Conservation (phyloP, 2,329 filamentous ascomycete genomes). For the Corinectria fuckeliana region DNA sequence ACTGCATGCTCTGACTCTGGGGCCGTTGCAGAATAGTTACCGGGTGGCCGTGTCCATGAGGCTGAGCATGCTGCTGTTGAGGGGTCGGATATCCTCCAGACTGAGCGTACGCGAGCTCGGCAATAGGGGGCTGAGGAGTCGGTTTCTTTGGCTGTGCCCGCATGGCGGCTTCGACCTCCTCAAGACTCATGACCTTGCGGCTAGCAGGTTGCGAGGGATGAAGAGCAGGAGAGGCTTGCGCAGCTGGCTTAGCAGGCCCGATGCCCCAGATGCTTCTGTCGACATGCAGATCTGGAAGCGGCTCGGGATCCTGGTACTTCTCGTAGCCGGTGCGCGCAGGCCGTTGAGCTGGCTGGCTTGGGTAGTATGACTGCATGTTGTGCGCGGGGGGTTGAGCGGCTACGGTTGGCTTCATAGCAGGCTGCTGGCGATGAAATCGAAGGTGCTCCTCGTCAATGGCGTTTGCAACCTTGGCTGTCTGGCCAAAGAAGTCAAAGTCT, state of each 20-base stretch:
- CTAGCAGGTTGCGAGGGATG: slow-evolving; percentile 41
- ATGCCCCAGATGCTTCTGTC: slow-evolving; percentile 94
- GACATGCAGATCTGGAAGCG: slow-evolving; percentile 88
- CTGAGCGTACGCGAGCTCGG: slow-evolving; percentile 40
- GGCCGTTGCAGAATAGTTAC: slow-evolving; percentile 64
- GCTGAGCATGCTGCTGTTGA: slow-evolving; percentile 43
- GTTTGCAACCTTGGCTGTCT: slow-evolving; percentile 84
- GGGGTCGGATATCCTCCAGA: slow-evolving; percentile 32
- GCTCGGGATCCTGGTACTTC: slow-evolving; percentile 83
- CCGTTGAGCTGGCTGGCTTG: slow-evolving; percentile 30
- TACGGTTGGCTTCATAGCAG: slow-evolving; percentile 51
- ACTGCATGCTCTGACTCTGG: slow-evolving; percentile 50
- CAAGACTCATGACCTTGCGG: slow-evolving; percentile 90
- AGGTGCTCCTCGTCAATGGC: slow-evolving; percentile 92
- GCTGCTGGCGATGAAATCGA: slow-evolving; percentile 78
- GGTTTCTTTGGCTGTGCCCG: slow-evolving; percentile 69
- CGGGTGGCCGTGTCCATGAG: slow-evolving; percentile 53
- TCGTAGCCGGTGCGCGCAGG: slow-evolving; percentile 84
- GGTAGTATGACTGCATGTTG: slow-evolving; percentile 39
- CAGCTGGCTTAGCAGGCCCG: slow-evolving; percentile 58
- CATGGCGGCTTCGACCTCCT: slow-evolving; percentile 96
- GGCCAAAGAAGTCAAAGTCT: slow-evolving; percentile 97
- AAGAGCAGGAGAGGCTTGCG: slow-evolving; percentile 41
- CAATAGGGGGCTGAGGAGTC: slow-evolving; percentile 40
- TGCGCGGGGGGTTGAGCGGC: slow-evolving; percentile 48